Evolutionary conservation across 192 early-diverging fungal species (phyloP).

Genomic region (Funneliformis mosseae): DNA sequence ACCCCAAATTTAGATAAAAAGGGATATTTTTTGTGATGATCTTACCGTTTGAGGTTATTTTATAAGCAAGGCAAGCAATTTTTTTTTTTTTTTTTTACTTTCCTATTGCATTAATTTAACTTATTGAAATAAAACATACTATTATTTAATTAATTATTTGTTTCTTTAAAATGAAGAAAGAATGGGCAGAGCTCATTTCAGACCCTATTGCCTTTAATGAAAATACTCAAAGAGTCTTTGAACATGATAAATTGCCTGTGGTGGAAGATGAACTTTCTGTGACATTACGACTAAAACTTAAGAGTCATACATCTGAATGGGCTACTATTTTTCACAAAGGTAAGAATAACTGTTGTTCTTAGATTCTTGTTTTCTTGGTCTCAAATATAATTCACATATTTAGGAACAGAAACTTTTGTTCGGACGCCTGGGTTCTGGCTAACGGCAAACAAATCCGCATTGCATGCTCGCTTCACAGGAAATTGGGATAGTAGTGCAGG

Average conservation of each 20-base stretch:
- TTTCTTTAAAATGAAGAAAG: no score
- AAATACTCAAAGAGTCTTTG: no score
- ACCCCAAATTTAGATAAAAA: no score
- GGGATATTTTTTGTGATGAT: no score
- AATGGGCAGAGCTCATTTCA: no score
- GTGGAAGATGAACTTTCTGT: slow-evolving; percentile 4
- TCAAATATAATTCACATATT: neutral
- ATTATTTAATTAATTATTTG: no score
- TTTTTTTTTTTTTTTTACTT: no score
- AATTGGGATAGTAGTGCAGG: neutral
- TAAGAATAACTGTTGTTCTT: neutral
- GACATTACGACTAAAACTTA: slow-evolving; percentile 15
- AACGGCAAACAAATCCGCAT: neutral
- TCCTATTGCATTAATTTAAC: no score
- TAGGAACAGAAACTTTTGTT: neutral
- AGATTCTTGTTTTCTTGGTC: neutral
- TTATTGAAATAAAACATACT: no score
- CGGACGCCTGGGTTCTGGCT: neutral
- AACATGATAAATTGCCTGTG: neutral
- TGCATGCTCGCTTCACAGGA: slow-evolving; percentile 18
- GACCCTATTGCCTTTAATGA: no score
- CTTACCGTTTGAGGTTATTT: no score
- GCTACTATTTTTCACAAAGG: slow-evolving; percentile 30
- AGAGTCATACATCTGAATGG: neutral
- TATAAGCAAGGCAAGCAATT: no score